A percentile compares a stretch with the other conserved stretches of the same genome.
phyloP scores from a whole-genome alignment of 345 rosid species.

The Citrus trifoliata region DNA sequence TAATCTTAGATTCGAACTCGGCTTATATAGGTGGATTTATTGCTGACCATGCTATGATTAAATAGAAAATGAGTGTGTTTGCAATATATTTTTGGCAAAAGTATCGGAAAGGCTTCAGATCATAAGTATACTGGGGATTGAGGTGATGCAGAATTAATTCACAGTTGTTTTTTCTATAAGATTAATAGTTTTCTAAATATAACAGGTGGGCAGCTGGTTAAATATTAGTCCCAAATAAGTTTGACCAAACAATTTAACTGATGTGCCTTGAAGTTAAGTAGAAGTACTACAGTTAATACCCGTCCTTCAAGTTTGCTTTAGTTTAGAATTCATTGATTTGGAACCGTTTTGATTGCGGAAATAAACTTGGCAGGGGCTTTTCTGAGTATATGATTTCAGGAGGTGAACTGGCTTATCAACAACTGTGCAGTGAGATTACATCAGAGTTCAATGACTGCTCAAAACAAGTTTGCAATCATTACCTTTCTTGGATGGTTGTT shows the following conservation, averaged over 20 bases:
- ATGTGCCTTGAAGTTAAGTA: neutral
- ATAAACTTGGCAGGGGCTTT: constrained; percentile 55
- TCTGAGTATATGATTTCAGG: constrained; percentile 67
- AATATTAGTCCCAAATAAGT: neutral
- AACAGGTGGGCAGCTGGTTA: neutral
- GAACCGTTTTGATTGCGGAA: neutral
- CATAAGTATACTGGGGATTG: too few species aligned
- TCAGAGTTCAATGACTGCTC: constrained; percentile 83
- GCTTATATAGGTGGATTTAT: too few species aligned
- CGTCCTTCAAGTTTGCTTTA: neutral
- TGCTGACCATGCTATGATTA: too few species aligned
- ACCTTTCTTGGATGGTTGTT: neutral
- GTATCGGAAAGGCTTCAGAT: neutral
- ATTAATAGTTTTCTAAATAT: too few species aligned
- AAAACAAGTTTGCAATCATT: constrained; percentile 50
- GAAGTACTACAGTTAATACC: neutral
- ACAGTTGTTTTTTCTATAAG: too few species aligned
- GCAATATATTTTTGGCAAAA: neutral
- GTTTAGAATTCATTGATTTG: neutral
- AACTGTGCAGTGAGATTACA: constrained; percentile 77
- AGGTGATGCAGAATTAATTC: neutral
- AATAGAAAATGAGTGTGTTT: too few species aligned
- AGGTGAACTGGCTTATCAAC: constrained; percentile 75
- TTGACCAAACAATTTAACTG: neutral
- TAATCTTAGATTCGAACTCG: too few species aligned